Evolutionary conservation across 495 filamentous ascomycete species (phyloP).

Genomic region (Jackrogersella minutella): DNA sequence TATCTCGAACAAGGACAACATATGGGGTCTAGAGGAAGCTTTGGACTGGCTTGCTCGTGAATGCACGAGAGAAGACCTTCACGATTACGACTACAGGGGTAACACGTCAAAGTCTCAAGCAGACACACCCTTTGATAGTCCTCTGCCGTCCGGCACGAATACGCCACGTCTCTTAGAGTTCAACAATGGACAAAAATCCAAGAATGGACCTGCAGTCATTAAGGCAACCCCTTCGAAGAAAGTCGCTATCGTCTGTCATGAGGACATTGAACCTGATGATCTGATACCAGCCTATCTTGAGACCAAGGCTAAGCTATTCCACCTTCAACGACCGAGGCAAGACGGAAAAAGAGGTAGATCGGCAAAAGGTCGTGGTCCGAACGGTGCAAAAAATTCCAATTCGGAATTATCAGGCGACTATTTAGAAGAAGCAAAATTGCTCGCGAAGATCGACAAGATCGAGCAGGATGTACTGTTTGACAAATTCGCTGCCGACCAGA

Average conservation of each 20-base stretch:
- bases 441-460: slow-evolving; percentile 75
- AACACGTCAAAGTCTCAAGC: slow-evolving; percentile 46
- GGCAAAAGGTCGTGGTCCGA: slow-evolving; percentile 34
- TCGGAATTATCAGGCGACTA: slow-evolving; percentile 39
- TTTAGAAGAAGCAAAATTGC: slow-evolving; percentile 67
- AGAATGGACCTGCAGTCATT: slow-evolving; percentile 17
- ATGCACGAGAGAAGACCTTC: slow-evolving; percentile 70
- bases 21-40: slow-evolving; percentile 88
- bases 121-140: slow-evolving; percentile 58
- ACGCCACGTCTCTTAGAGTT: slow-evolving; percentile 55
- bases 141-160: slow-evolving; percentile 55
- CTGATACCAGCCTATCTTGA: slow-evolving; percentile 79
- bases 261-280: slow-evolving; percentile 73
- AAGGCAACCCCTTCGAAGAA: slow-evolving; percentile 45
- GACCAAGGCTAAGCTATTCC: slow-evolving; percentile 73
- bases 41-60: slow-evolving; percentile 85
- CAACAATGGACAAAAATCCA: slow-evolving; percentile 35
- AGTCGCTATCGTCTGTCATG: slow-evolving; percentile 55
- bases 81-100: slow-evolving; percentile 66
- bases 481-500: slow-evolving; percentile 71
- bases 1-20: slow-evolving; percentile 64
- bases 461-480: slow-evolving; percentile 90
- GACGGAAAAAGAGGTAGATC: slow-evolving; percentile 56
- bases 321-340: slow-evolving; percentile 69
- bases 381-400: background rate